Percentiles rank a stretch among this genome's conserved stretches.
Conservation (phyloP, 306 rosid species). For the Nissolia schottii region DNA sequence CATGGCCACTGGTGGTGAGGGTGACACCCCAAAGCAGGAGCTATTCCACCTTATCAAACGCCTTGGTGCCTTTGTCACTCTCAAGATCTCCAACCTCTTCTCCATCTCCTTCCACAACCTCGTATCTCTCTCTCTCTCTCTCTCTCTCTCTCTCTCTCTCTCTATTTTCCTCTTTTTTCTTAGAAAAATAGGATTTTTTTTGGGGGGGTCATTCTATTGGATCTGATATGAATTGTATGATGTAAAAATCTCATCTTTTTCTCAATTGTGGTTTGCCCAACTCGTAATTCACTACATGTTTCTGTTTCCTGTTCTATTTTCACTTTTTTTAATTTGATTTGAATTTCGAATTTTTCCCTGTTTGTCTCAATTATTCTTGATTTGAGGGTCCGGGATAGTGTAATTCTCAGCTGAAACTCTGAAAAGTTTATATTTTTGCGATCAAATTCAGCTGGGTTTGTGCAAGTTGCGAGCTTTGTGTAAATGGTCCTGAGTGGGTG, state of each 20-base stretch:
- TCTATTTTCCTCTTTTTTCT: not conserved
- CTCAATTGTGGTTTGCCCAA: not conserved
- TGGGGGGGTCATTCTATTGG: constrained; percentile 3
- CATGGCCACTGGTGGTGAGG: constrained; percentile 25
- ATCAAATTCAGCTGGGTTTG: constrained; percentile 10
- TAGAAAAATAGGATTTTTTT: not conserved
- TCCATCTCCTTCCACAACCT: constrained; percentile 50
- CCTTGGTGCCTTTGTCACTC: constrained; percentile 57
- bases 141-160: not conserved
- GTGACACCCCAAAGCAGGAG: constrained; percentile 59
- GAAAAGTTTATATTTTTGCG: not conserved
- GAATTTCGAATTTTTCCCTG: not conserved
- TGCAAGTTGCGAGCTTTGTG: not conserved
- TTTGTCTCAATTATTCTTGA: not conserved
- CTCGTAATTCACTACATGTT: not conserved
- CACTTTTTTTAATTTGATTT: not conserved
- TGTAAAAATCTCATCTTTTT: not conserved
- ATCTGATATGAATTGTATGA: constrained; percentile 26
- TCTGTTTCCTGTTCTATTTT: not conserved
- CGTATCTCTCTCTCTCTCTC: constrained; percentile 35
- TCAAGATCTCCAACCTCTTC: constrained; percentile 66
- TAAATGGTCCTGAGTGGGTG: not conserved
- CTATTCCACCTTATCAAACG: constrained; percentile 74
- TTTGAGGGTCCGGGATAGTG: not conserved
- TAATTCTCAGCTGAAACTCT: not conserved